A percentile compares a stretch with the other conserved stretches of the same genome.
Evolutionary conservation across 1,139 yeast species (phyloP).

Genomic region (Geotrichum phurueaensis): DNA sequence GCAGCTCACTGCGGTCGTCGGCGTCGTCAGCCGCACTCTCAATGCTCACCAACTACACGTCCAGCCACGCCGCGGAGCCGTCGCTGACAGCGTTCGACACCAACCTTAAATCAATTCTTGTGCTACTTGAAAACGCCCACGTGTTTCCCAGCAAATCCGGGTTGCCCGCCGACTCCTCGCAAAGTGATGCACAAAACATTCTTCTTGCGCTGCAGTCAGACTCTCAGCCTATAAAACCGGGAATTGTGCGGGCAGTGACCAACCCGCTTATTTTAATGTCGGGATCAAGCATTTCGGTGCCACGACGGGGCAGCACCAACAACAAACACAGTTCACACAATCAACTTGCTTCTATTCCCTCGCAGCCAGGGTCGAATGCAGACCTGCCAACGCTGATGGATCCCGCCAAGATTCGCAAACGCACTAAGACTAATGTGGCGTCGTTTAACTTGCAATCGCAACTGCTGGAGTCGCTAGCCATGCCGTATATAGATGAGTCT

Average conservation of each 20-base stretch:
- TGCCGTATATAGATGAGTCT: constrained; percentile 29
- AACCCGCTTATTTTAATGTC: constrained; percentile 14
- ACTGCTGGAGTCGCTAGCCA: constrained; percentile 30
- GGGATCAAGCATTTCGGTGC: background rate
- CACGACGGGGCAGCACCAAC: background rate
- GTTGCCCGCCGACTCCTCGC: constrained; percentile 1
- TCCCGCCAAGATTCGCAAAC: constrained; percentile 18
- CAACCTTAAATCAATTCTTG: constrained; percentile 22
- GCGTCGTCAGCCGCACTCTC: constrained; percentile 30
- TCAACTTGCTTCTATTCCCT: constrained; percentile 1
- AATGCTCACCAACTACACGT: constrained; percentile 24
- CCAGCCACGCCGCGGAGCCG: constrained; percentile 17
- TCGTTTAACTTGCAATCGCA: constrained; percentile 33
- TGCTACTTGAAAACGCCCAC: constrained; percentile 23
- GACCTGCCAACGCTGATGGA: constrained; percentile 14
- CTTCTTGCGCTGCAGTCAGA: constrained; percentile 10
- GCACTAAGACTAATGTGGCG: constrained; percentile 24
- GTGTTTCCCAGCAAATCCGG: constrained; percentile 15
- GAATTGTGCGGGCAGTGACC: constrained; percentile 5
- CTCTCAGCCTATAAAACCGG: constrained; percentile 8
- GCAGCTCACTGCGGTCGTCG: constrained; percentile 22
- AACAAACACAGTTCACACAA: background rate
- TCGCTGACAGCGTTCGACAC: constrained; percentile 20
- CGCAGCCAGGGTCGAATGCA: background rate
- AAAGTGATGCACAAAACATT: constrained; percentile 7